These are phyloP conservation scores for Aspergillus ochraceus DNA, from an alignment of 2,329 filamentous ascomycete species.

Conservation along the genomic window DNA sequence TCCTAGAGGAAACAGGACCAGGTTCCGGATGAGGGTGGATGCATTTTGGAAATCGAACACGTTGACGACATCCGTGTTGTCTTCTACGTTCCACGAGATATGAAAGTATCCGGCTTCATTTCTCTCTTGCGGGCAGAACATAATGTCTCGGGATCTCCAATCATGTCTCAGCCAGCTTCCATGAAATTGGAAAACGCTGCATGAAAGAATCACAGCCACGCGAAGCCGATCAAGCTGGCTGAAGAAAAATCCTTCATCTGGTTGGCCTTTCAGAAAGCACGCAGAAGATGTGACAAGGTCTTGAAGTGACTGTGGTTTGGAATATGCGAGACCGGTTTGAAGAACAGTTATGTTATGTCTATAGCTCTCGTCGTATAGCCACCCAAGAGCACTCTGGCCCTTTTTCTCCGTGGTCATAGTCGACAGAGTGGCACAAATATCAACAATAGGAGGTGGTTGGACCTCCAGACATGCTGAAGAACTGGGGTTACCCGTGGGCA, in stretches of 20 bases:
- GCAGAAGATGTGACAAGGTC: neutral
- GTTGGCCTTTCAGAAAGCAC: neutral
- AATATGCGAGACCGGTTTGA: neutral
- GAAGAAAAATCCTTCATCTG: neutral
- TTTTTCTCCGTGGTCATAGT: neutral
- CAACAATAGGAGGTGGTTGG: neutral
- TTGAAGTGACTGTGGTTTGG: neutral
- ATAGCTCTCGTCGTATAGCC: neutral
- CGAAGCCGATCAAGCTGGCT: neutral
- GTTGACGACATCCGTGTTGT: neutral
- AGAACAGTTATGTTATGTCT: neutral
- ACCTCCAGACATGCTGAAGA: too few relatives aligned
- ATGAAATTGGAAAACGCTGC: neutral
- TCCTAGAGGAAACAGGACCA: conserved; percentile 18
- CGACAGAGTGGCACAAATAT: neutral
- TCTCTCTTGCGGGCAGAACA: neutral
- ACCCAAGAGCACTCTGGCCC: neutral
- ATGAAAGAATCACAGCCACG: neutral
- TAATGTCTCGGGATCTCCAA: neutral
- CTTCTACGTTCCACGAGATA: neutral
- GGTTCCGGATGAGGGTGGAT: conserved; percentile 11
- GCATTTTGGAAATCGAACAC: neutral
- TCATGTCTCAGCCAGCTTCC: neutral
- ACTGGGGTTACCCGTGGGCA: neutral
- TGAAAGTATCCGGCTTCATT: neutral